Percentiles rank a stretch among this genome's conserved stretches.
phyloP scores from a whole-genome alignment of 2,329 filamentous ascomycete species.

The Colletotrichum tamarilloi region DNA sequence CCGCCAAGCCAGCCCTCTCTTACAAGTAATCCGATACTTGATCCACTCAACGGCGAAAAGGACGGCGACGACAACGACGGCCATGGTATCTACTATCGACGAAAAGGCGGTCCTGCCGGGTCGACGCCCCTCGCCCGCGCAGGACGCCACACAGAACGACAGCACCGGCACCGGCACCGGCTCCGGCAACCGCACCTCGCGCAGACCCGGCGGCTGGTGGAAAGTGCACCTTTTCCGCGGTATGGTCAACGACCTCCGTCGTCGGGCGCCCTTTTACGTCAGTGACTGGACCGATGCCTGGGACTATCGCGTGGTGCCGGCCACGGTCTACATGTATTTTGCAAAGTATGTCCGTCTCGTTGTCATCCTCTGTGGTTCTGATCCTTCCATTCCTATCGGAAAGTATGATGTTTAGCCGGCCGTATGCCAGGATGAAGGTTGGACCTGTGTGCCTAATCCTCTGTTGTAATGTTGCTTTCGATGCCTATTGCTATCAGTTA shows the following conservation, averaged over 20 bases:
- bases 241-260: slow-evolving; percentile 81
- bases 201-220: slow-evolving; percentile 69
- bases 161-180: not conserved
- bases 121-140: not conserved
- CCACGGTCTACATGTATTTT: slow-evolving; percentile 95
- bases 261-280: slow-evolving; percentile 79
- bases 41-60: not conserved
- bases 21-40: not conserved
- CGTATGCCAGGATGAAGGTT: not conserved
- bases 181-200: slow-evolving; percentile 12
- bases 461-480: not conserved
- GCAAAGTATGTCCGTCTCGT: slow-evolving; percentile 73
- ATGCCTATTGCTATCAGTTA: not conserved
- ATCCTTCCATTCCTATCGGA: not conserved
- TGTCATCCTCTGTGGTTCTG: slow-evolving; percentile 2
- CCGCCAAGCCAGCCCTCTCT: not conserved
- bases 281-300: slow-evolving; percentile 90
- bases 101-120: slow-evolving; percentile 19
- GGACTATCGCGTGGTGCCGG: slow-evolving; percentile 90
- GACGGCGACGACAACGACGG: not conserved
- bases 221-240: slow-evolving; percentile 79
- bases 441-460: not conserved
- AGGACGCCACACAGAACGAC: not conserved
- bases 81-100: slow-evolving; percentile 15
- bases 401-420: not conserved